phyloP scores from a whole-genome alignment of 2,329 filamentous ascomycete genomes.

The Aspergillus jensenii region DNA sequence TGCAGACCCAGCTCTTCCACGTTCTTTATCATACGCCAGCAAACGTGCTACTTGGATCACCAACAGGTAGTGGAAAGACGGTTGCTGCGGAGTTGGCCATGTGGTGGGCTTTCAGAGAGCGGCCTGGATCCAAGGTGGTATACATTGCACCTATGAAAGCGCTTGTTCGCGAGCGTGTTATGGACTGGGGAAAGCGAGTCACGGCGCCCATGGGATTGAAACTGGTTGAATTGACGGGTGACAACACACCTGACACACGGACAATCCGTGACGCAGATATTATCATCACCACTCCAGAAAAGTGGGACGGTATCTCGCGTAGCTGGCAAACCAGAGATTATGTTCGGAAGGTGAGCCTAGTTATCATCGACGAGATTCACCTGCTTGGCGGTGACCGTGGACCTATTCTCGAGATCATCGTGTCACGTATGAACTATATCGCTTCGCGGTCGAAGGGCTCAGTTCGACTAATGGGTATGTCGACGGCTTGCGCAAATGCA shows the following conservation, averaged over 20 bases:
- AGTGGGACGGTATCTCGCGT: constrained; percentile 99
- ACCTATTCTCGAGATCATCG: constrained; percentile 97
- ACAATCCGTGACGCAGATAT: constrained; percentile 96
- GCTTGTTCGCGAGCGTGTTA: constrained; percentile 89
- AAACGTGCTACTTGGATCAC: constrained; percentile 92
- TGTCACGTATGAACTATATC: constrained; percentile 94
- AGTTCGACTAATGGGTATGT: constrained; percentile 95
- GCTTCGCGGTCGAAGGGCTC: constrained; percentile 87
- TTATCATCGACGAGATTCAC: constrained; percentile 99
- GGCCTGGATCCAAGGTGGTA: constrained; percentile 93
- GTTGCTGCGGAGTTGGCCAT: constrained; percentile 94
- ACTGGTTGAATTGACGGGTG: constrained; percentile 91
- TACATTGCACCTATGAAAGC: constrained; percentile 99
- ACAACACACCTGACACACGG: constrained; percentile 95
- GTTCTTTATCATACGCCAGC: constrained; percentile 88
- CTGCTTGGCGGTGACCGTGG: constrained; percentile 93
- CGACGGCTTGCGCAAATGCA: constrained; percentile 94
- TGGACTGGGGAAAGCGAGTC: constrained; percentile 86
- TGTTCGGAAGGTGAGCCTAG: constrained; percentile 88
- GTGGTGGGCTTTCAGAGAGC: constrained; percentile 99
- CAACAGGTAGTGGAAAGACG: constrained; percentile 96
- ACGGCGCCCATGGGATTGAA: constrained; percentile 81
- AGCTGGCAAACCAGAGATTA: constrained; percentile 98
- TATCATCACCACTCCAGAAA: constrained; percentile 98
- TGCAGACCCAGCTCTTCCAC: constrained; percentile 99